Conservation (phyloP, 306 rosid species). For the Vachellia collinsii region DNA sequence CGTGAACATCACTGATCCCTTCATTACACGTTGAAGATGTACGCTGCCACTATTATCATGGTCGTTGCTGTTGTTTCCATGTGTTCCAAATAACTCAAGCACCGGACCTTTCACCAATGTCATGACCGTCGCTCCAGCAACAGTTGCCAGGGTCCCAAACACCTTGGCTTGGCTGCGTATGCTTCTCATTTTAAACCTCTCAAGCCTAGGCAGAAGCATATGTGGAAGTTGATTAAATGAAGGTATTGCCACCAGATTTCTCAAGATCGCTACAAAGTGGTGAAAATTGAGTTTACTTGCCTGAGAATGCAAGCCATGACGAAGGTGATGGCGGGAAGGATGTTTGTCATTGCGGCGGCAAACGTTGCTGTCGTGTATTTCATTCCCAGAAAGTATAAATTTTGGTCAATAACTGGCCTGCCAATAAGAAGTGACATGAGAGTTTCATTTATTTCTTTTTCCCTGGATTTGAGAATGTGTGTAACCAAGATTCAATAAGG, state of each 20-base stretch:
- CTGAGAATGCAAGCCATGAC: conserved; percentile 73
- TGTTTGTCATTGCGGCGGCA: conserved; percentile 82
- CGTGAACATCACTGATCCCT: conserved; percentile 67
- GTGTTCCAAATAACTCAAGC: conserved; percentile 53
- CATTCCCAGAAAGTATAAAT: conserved; percentile 82
- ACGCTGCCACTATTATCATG: conserved; percentile 41
- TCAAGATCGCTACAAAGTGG: not conserved
- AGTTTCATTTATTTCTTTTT: not conserved
- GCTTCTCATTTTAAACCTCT: conserved; percentile 60
- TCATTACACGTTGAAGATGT: conserved; percentile 55
- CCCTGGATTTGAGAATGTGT: not conserved
- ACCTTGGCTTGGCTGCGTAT: conserved; percentile 78
- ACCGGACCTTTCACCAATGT: conserved; percentile 80
- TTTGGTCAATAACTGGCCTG: conserved; percentile 98
- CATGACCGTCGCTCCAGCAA: conserved; percentile 89
- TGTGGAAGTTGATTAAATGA: not conserved
- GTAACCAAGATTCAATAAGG: not conserved
- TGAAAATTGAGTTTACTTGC: conserved; percentile 38
- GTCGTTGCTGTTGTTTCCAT: conserved; percentile 10
- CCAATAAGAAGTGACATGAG: conserved; percentile 12
- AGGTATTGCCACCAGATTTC: not conserved
- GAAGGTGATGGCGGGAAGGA: conserved; percentile 86
- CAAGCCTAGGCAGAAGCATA: conserved; percentile 56
- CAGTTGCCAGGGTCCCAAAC: conserved; percentile 78
- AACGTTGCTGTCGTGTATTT: conserved; percentile 89